Conservation (phyloP, 2,329 filamentous ascomycete genomes). For the Diplodia sapinea region DNA sequence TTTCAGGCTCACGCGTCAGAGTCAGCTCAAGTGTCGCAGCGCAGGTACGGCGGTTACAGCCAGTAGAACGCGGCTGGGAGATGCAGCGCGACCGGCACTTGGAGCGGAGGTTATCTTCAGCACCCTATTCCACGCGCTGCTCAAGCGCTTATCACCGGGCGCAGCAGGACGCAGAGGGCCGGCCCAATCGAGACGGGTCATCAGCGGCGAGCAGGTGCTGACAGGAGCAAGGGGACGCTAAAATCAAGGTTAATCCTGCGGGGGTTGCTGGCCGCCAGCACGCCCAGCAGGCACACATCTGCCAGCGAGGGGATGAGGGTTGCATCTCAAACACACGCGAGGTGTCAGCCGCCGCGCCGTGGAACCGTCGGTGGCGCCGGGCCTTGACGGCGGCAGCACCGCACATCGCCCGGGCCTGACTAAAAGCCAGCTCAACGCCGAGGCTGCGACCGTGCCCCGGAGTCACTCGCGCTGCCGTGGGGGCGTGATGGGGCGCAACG, state of each 20-base stretch:
- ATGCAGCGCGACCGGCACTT: not conserved
- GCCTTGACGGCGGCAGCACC: constrained; percentile 3
- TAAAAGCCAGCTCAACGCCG: not conserved
- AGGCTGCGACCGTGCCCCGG: not conserved
- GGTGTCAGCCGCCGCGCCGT: constrained; percentile 22
- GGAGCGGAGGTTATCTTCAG: constrained; percentile 10
- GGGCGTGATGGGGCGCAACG: not conserved
- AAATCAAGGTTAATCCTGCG: constrained; percentile 25
- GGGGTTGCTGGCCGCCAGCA: not conserved
- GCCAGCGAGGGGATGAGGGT: constrained; percentile 1
- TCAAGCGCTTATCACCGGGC: not conserved
- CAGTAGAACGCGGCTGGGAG: not conserved
- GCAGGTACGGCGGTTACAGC: constrained; percentile 27
- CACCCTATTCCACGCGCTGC: constrained; percentile 9
- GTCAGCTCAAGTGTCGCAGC: constrained; percentile 18
- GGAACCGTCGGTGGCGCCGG: constrained; percentile 15
- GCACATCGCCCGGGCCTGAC: not conserved
- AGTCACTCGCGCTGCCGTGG: not conserved
- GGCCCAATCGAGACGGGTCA: not conserved
- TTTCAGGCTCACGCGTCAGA: constrained; percentile 26
- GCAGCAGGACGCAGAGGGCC: constrained; percentile 7
- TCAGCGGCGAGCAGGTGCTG: not conserved
- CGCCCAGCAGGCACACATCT: not conserved
- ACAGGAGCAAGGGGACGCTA: constrained; percentile 25
- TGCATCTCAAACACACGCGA: constrained; percentile 10